These are phyloP conservation scores for Pythium sukuiense DNA, from an alignment of 352 stramenopile species.

Conservation along the genomic window DNA sequence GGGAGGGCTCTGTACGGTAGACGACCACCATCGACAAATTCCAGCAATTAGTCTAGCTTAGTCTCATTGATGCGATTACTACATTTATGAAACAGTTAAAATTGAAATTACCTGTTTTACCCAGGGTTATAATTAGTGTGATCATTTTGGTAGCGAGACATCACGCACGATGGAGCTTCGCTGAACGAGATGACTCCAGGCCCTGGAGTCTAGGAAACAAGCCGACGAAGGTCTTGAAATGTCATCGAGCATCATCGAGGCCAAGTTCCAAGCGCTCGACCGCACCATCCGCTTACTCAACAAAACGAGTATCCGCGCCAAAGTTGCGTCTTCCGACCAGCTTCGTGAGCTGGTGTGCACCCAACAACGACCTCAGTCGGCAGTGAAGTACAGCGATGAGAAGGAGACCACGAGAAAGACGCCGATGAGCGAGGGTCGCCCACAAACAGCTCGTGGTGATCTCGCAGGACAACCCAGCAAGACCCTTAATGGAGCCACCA, in stretches of 20 bases:
- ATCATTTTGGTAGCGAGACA: too few relatives aligned
- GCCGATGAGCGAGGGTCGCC: not conserved
- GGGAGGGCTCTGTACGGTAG: too few relatives aligned
- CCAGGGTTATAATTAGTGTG: too few relatives aligned
- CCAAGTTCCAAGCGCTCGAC: conserved; percentile 64
- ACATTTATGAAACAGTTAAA: too few relatives aligned
- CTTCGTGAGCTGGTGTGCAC: conserved; percentile 46
- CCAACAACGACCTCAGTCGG: conserved; percentile 19
- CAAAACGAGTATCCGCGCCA: conserved; percentile 28
- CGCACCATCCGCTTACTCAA: conserved; percentile 47
- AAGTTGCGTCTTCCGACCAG: conserved; percentile 47
- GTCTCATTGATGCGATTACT: too few relatives aligned
- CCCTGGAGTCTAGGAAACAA: too few relatives aligned
- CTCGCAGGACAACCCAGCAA: not conserved
- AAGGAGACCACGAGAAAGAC: not conserved
- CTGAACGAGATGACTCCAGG: too few relatives aligned
- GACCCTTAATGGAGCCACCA: not conserved
- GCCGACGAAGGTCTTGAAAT: conserved; percentile 20
- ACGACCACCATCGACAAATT: too few relatives aligned
- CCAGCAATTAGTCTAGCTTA: too few relatives aligned
- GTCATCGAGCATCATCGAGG: conserved; percentile 66
- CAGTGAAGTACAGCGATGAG: not conserved
- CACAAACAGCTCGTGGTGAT: not conserved
- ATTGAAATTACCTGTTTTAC: too few relatives aligned
- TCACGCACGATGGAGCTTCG: too few relatives aligned